Conservation (phyloP, 257 asterid species). For the Nyctanthes arbortristis region DNA sequence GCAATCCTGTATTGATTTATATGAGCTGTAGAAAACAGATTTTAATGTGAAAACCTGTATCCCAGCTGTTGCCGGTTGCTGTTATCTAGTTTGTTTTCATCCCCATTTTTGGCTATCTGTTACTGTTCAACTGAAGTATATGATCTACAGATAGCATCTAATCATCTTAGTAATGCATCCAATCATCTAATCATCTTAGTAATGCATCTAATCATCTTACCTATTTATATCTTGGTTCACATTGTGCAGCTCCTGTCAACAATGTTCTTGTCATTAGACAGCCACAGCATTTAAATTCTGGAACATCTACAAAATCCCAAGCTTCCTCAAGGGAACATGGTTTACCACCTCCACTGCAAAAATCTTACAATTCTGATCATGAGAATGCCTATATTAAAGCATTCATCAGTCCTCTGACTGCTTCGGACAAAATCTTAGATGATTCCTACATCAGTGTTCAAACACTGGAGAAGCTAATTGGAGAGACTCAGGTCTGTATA, state of each 20-base stretch:
- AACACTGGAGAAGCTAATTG: slow-evolving; percentile 71
- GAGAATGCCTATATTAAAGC: slow-evolving; percentile 48
- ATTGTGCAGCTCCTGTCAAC: slow-evolving; percentile 68
- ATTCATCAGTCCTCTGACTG: slow-evolving; percentile 37
- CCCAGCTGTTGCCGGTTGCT: background rate
- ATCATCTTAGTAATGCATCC: background rate
- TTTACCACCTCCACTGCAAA: slow-evolving; percentile 72
- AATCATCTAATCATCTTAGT: no score
- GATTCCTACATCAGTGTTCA: slow-evolving; percentile 50
- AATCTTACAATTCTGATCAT: slow-evolving; percentile 49
- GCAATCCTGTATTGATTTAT: background rate
- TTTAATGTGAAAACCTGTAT: background rate
- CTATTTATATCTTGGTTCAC: slow-evolving; percentile 17
- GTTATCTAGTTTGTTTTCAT: background rate
- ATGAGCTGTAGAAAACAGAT: background rate
- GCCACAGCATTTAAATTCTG: slow-evolving; percentile 43
- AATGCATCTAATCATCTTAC: no score
- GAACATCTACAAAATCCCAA: slow-evolving; percentile 32
- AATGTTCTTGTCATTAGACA: slow-evolving; percentile 66
- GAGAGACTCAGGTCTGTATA: slow-evolving; percentile 72
- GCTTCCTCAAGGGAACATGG: slow-evolving; percentile 49
- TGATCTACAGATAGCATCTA: background rate
- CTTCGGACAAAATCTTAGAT: slow-evolving; percentile 39
- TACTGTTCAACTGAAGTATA: background rate
- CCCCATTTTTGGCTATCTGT: background rate